Percentiles rank a stretch among this genome's conserved stretches.
Evolutionary conservation across 1,139 yeast species (phyloP).

Genomic region (Lodderomyces beijingensis): DNA sequence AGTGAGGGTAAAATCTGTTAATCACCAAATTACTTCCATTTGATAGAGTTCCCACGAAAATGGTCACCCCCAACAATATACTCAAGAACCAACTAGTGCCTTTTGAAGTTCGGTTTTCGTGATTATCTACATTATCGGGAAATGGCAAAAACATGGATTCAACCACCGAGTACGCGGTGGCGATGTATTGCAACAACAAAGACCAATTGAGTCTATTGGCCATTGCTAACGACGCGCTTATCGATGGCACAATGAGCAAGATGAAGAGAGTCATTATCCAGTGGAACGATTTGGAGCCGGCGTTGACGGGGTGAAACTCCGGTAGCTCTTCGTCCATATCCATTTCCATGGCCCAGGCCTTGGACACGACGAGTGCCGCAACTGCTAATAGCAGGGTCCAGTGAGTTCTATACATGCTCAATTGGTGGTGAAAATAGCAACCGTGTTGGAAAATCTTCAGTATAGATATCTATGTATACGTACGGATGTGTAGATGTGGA

Average conservation of each 20-base stretch:
- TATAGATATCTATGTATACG: too few relatives aligned
- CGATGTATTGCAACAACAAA: constrained; percentile 41
- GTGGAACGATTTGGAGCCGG: constrained; percentile 56
- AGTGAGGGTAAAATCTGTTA: constrained; percentile 33
- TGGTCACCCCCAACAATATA: constrained; percentile 39
- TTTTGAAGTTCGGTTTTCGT: constrained; percentile 61
- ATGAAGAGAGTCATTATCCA: constrained; percentile 51
- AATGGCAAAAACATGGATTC: constrained; percentile 57
- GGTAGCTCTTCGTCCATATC: constrained; percentile 33
- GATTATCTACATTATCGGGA: constrained; percentile 55
- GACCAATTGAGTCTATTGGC: constrained; percentile 49
- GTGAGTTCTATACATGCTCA: too few relatives aligned
- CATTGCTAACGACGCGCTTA: constrained; percentile 50
- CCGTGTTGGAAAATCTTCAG: too few relatives aligned
- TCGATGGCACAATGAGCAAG: constrained; percentile 50
- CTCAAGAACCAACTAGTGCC: constrained; percentile 63
- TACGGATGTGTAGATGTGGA: too few relatives aligned
- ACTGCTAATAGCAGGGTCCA: too few relatives aligned
- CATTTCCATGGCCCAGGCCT: constrained; percentile 15
- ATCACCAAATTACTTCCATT: constrained; percentile 49
- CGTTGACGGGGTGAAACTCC: constrained; percentile 44
- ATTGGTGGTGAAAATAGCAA: too few relatives aligned
- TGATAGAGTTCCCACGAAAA: constrained; percentile 51
- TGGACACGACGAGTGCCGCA: too few relatives aligned
- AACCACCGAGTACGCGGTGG: constrained; percentile 47